A percentile compares a stretch with the other conserved stretches of the same genome.
These are phyloP conservation scores for Penicillium glabrum DNA, from an alignment of 2,329 filamentous ascomycete species.

Conservation along the genomic window DNA sequence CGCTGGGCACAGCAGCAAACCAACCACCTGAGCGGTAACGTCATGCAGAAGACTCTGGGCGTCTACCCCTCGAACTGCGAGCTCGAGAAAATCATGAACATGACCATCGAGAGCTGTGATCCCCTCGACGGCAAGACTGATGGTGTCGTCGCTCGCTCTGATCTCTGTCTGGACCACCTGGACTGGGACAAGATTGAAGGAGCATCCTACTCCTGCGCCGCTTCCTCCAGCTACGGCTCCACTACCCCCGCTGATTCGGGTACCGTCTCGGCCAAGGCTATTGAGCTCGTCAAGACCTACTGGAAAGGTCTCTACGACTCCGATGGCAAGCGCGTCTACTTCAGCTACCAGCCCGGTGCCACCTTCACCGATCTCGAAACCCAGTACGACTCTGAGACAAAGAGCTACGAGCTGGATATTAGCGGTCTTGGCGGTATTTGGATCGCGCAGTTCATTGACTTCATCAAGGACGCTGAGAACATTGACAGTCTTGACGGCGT, in stretches of 20 bases:
- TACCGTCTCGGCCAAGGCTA: slow-evolving; percentile 12
- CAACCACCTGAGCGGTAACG: slow-evolving; percentile 38
- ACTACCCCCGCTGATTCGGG: slow-evolving; percentile 12
- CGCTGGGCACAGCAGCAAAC: slow-evolving; percentile 43
- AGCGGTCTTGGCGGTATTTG: slow-evolving; percentile 10
- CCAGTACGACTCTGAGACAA: slow-evolving; percentile 10
- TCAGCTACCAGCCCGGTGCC: slow-evolving; percentile 13
- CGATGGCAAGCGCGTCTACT: slow-evolving; percentile 12
- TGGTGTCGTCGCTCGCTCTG: slow-evolving; percentile 51
- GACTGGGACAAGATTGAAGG: slow-evolving; percentile 48
- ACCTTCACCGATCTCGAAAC: slow-evolving; percentile 12
- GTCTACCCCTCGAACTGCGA: slow-evolving; percentile 48
- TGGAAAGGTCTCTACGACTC: slow-evolving; percentile 14
- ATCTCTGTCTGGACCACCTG: slow-evolving; percentile 46
- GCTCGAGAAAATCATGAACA: slow-evolving; percentile 52
- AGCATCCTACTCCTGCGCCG: slow-evolving; percentile 43
- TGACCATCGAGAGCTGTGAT: slow-evolving; percentile 55
- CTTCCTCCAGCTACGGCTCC: slow-evolving; percentile 13
- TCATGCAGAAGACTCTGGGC: slow-evolving; percentile 37
- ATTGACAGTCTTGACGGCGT: slow-evolving; percentile 45
- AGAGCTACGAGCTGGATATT: slow-evolving; percentile 15
- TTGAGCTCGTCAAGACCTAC: slow-evolving; percentile 11
- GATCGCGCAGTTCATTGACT: slow-evolving; percentile 11
- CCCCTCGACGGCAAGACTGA: slow-evolving; percentile 53
- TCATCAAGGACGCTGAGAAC: slow-evolving; percentile 33